Evolutionary conservation across 2,329 filamentous ascomycete species (phyloP).

Genomic region (Ophiostoma triangulosporum): DNA sequence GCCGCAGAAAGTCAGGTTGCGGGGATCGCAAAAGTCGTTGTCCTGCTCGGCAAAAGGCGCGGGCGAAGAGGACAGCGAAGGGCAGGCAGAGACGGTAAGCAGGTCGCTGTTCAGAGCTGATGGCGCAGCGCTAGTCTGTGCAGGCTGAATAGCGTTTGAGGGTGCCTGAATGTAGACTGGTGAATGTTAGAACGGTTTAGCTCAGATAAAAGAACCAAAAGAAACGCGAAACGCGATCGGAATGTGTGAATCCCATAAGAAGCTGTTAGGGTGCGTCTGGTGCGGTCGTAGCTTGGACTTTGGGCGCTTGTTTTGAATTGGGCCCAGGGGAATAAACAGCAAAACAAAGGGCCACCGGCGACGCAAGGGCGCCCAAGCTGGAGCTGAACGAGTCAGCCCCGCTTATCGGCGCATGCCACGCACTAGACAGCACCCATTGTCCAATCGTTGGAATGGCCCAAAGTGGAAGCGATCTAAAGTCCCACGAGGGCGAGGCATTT

Average conservation of each 20-base stretch:
- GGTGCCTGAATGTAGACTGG: constrained; percentile 36
- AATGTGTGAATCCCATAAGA: background rate
- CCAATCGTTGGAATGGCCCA: background rate
- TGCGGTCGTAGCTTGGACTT: background rate
- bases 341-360: background rate
- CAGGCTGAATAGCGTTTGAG: constrained; percentile 26
- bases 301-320: background rate
- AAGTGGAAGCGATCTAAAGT: background rate
- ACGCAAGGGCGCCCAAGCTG: background rate
- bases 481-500: constrained; percentile 2
- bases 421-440: background rate
- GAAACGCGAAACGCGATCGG: background rate
- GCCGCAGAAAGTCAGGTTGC: constrained; percentile 65
- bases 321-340: background rate
- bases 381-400: background rate
- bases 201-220: background rate
- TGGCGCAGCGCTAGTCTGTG: constrained; percentile 20
- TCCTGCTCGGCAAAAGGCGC: constrained; percentile 62
- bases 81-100: constrained; percentile 51
- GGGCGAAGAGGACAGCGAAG: constrained; percentile 77
- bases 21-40: constrained; percentile 81
- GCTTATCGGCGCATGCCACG: background rate
- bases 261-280: background rate
- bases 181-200: constrained; percentile 5
- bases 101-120: constrained; percentile 49